Percentiles rank a stretch among this genome's conserved stretches.
These are phyloP conservation scores for Coriaria nepalensis DNA, from an alignment of 306 rosid genomes.

Conservation along the genomic window DNA sequence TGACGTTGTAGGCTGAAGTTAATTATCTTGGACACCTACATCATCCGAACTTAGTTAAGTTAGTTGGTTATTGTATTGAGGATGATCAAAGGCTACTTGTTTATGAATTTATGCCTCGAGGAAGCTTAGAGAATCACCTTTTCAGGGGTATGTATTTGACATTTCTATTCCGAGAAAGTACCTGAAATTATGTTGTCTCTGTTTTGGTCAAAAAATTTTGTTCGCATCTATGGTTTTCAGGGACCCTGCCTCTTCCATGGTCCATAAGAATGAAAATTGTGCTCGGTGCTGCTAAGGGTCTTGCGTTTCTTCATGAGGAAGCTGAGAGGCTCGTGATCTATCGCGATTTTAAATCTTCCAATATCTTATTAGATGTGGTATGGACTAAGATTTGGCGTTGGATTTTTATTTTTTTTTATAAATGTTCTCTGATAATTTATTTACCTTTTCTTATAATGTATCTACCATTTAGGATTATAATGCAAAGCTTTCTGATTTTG, in stretches of 20 bases:
- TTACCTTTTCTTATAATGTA: neutral
- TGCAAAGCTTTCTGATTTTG: constrained; percentile 64
- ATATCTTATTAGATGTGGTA: constrained; percentile 42
- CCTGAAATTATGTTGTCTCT: neutral
- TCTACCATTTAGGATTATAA: constrained; percentile 34
- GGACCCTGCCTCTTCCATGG: constrained; percentile 40
- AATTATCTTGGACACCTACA: constrained; percentile 37
- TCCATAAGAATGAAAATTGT: constrained; percentile 34
- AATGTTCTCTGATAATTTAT: no score
- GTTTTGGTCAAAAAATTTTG: no score
- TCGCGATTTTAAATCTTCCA: constrained; percentile 60
- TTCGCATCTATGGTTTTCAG: constrained; percentile 9
- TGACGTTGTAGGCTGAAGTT: constrained; percentile 45
- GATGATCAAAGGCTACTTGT: constrained; percentile 45
- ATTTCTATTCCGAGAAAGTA: neutral
- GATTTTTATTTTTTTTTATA: no score
- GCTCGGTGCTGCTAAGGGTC: constrained; percentile 58
- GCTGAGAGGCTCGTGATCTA: constrained; percentile 36
- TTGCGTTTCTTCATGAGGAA: constrained; percentile 59
- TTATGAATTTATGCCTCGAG: constrained; percentile 46
- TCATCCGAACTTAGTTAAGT: constrained; percentile 44
- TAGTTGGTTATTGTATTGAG: constrained; percentile 51
- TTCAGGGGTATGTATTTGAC: constrained; percentile 30
- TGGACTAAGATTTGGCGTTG: constrained; percentile 1
- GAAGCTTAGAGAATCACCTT: constrained; percentile 60